These are phyloP conservation scores for Metroxylon sagu DNA, from an alignment of 176 grass and related monocot species.

Conservation along the genomic window DNA sequence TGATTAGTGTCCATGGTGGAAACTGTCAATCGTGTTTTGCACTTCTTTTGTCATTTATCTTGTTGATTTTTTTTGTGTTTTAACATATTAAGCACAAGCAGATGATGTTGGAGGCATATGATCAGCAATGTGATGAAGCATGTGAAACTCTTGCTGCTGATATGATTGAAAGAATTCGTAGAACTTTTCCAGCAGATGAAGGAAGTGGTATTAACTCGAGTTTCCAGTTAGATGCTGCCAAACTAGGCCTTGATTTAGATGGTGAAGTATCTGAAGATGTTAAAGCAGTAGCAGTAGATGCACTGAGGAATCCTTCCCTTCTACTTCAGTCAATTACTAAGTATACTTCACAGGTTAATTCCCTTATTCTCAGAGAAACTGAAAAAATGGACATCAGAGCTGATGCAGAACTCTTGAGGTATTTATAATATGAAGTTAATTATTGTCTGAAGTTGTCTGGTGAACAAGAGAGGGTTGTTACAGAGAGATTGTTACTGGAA, in stretches of 20 bases:
- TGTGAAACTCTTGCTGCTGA: constrained; percentile 72
- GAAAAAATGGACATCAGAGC: constrained; percentile 88
- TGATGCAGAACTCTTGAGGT: constrained; percentile 95
- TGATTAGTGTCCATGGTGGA: no score
- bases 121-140: constrained; percentile 85
- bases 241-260: constrained; percentile 81
- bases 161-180: constrained; percentile 68
- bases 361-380: constrained; percentile 75
- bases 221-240: constrained; percentile 69
- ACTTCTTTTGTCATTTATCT: neutral
- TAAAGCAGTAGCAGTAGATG: constrained; percentile 58
- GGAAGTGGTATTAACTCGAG: constrained; percentile 78
- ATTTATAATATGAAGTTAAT: constrained; percentile 9
- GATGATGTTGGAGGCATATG: constrained; percentile 82
- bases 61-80: constrained; percentile 13
- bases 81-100: constrained; percentile 68
- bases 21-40: neutral
- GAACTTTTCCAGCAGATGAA: constrained; percentile 82
- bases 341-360: constrained; percentile 54
- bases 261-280: constrained; percentile 73
- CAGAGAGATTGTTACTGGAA: constrained; percentile 73
- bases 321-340: constrained; percentile 69
- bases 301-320: constrained; percentile 65
- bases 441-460: constrained; percentile 86
- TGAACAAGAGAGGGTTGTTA: constrained; percentile 74